Percentiles rank a stretch among this genome's conserved stretches.
Conservation (phyloP, 1,284 basidiomycete genomes). For the Cutaneotrichosporon cyanovorans region DNA sequence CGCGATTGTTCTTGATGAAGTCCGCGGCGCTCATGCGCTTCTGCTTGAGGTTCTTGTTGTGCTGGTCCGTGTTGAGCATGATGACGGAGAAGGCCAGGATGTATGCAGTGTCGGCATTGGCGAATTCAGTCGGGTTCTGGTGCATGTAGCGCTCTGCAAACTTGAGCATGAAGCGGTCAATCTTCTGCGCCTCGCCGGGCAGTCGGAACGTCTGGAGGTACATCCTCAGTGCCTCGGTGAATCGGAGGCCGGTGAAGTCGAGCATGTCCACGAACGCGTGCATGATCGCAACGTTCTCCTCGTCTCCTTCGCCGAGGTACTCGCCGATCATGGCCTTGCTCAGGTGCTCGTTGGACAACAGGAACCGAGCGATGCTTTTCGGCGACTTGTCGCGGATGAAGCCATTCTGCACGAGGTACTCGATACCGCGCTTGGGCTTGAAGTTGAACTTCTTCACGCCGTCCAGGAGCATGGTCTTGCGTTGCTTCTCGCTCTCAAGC, state of each 20-base stretch:
- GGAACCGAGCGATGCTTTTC: conserved; percentile 75
- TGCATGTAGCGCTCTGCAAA: conserved; percentile 92
- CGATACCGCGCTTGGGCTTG: conserved; percentile 91
- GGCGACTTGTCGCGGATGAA: conserved; percentile 75
- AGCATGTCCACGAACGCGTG: conserved; percentile 90
- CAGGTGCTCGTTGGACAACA: conserved; percentile 83
- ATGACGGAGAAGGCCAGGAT: conserved; percentile 89
- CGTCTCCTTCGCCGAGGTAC: conserved; percentile 90
- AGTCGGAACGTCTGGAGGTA: conserved; percentile 91
- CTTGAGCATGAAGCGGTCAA: conserved; percentile 97
- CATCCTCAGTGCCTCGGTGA: conserved; percentile 76
- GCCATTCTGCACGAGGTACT: conserved; percentile 80
- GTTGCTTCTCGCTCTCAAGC: conserved; percentile 94
- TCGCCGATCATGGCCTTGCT: conserved; percentile 96
- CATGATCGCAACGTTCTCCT: conserved; percentile 82
- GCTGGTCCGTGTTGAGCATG: conserved; percentile 90
- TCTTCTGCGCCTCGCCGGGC: conserved; percentile 93
- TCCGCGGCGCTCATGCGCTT: conserved; percentile 79
- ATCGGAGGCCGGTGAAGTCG: conserved; percentile 70
- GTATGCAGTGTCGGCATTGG: conserved; percentile 76
- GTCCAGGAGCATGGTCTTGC: conserved; percentile 90
- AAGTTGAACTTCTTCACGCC: conserved; percentile 98
- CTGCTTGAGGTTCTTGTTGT: conserved; percentile 86
- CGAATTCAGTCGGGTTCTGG: conserved; percentile 74
- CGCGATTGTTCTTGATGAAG: conserved; percentile 86